Evolutionary conservation across 2,329 filamentous ascomycete genomes (phyloP).

Genomic region (Aspergillus sp.): DNA sequence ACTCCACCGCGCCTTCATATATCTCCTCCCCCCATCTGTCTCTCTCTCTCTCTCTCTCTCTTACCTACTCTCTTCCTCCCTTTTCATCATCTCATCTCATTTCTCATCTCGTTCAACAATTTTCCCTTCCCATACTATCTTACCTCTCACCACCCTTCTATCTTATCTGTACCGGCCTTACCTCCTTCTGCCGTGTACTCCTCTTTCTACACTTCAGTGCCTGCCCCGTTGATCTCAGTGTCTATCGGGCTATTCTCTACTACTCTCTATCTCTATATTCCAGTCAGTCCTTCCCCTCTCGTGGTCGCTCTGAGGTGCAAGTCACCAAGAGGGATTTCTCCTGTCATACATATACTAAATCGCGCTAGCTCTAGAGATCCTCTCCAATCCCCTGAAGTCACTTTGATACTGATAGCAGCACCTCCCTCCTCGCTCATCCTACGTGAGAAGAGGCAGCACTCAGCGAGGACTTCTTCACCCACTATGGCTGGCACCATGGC

Average conservation of each 20-base stretch:
- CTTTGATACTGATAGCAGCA: conserved; percentile 38
- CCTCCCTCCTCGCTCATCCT: conserved; percentile 12
- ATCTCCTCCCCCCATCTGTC: conserved; percentile 12
- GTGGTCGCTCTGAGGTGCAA: neutral
- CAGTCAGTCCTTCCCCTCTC: conserved; percentile 1
- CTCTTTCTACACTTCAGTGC: neutral
- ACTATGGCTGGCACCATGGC: conserved; percentile 39
- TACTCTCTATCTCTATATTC: neutral
- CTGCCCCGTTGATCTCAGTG: neutral
- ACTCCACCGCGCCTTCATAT: conserved; percentile 3
- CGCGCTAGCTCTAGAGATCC: conserved; percentile 8
- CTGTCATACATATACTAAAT: conserved; percentile 6
- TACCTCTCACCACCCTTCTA: neutral
- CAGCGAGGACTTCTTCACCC: conserved; percentile 21
- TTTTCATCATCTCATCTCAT: neutral
- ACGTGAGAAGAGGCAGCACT: conserved; percentile 16
- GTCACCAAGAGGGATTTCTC: neutral
- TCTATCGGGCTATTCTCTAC: neutral
- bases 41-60: neutral
- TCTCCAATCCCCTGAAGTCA: conserved; percentile 7
- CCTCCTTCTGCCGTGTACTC: neutral
- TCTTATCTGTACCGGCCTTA: neutral
- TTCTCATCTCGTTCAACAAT: neutral
- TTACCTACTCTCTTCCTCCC: conserved; percentile 3
- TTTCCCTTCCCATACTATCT: neutral